phyloP scores from a whole-genome alignment of 1,284 basidiomycete genomes.

The Ustilago sp. region DNA sequence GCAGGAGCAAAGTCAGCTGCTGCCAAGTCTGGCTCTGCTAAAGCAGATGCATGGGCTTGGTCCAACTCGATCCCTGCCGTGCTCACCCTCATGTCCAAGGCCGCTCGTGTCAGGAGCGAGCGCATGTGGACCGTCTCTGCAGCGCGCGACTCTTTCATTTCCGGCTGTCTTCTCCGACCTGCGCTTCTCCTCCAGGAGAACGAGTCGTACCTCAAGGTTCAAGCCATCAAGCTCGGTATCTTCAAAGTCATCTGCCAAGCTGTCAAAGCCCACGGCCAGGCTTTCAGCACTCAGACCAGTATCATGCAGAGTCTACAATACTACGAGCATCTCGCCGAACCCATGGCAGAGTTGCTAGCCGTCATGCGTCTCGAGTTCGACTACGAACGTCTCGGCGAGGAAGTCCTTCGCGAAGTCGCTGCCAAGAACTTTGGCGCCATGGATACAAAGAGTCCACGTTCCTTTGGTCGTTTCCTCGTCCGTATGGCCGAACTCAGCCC shows the following conservation, averaged over 20 bases:
- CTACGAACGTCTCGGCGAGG: conserved; percentile 87
- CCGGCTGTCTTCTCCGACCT: conserved; percentile 72
- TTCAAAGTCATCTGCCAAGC: conserved; percentile 91
- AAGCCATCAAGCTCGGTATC: conserved; percentile 79
- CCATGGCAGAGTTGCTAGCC: conserved; percentile 89
- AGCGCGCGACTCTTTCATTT: conserved; percentile 64
- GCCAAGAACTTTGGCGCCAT: conserved; percentile 81
- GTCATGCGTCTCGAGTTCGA: conserved; percentile 88
- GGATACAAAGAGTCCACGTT: conserved; percentile 88
- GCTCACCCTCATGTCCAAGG: conserved; percentile 57
- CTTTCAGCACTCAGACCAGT: conserved; percentile 77
- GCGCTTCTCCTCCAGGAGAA: conserved; percentile 87
- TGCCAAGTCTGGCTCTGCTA: conserved; percentile 40
- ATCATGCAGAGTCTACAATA: conserved; percentile 94
- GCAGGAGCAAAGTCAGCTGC: conserved; percentile 37
- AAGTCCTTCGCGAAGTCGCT: conserved; percentile 86
- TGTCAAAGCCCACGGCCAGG: conserved; percentile 90
- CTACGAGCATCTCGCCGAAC: conserved; percentile 92
- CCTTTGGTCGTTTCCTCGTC: conserved; percentile 87
- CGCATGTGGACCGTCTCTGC: conserved; percentile 63
- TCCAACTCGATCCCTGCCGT: conserved; percentile 59
- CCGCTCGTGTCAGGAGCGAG: conserved; percentile 56
- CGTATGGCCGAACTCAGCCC: conserved; percentile 86
- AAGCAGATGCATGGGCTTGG: conserved; percentile 58
- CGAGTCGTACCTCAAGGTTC: conserved; percentile 86